These are phyloP conservation scores for Lagenaria siceraria DNA, from an alignment of 306 rosid species.

Conservation along the genomic window DNA sequence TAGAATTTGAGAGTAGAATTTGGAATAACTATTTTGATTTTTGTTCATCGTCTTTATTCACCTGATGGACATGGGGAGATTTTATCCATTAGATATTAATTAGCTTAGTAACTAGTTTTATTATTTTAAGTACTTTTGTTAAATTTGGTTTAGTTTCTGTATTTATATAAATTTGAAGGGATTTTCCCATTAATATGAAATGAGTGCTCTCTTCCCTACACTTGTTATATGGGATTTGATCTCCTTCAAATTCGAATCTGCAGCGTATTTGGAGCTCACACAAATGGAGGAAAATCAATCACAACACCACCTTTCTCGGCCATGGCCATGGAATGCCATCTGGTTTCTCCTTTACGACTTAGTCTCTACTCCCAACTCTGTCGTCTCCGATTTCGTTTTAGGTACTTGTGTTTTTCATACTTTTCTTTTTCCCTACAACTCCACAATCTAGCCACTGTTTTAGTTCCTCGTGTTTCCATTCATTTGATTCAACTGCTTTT, in stretches of 20 bases:
- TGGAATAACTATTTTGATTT: no score
- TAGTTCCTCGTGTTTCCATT: not conserved
- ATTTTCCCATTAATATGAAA: no score
- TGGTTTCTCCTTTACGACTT: not conserved
- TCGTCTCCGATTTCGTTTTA: not conserved
- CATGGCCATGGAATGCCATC: not conserved
- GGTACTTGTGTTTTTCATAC: not conserved
- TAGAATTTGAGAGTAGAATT: no score
- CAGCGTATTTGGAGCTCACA: not conserved
- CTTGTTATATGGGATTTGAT: no score
- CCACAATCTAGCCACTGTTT: not conserved
- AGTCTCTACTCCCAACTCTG: not conserved
- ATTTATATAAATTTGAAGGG: no score
- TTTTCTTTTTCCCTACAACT: not conserved
- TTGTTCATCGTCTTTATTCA: no score
- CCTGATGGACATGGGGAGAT: no score
- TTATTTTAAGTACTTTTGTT: no score
- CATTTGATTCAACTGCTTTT: not conserved
- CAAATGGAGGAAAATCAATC: not conserved
- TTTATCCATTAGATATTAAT: no score
- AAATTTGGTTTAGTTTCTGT: no score
- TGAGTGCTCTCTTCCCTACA: no score
- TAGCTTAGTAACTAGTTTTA: no score
- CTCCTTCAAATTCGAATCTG: not conserved
- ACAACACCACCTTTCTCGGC: not conserved